phyloP scores from a whole-genome alignment of 2,329 filamentous ascomycete genomes.

The Rutstroemia sp. region DNA sequence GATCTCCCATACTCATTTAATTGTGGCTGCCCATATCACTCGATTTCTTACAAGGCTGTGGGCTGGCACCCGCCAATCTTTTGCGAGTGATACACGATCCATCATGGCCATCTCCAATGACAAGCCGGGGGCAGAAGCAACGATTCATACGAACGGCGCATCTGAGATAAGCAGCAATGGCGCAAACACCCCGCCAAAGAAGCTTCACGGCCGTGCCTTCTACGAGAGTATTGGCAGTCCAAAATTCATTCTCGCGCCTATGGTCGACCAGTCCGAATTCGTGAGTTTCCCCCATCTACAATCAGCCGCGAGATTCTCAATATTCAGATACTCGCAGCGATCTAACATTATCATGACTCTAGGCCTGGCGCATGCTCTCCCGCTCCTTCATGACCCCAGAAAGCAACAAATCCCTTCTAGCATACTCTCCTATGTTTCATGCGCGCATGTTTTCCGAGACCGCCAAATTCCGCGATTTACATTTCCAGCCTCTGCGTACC shows the following conservation, averaged over 20 bases:
- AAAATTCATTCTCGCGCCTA: slow-evolving; percentile 84
- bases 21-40: slow-evolving; percentile 18
- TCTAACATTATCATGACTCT: slow-evolving; percentile 8
- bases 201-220: slow-evolving; percentile 79
- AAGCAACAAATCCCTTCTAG: slow-evolving; percentile 60
- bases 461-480: slow-evolving; percentile 65
- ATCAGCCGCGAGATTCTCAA: not conserved
- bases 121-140: slow-evolving; percentile 9
- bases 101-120: slow-evolving; percentile 17
- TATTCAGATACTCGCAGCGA: not conserved
- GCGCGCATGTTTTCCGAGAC: slow-evolving; percentile 79
- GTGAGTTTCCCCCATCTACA: slow-evolving; percentile 44
- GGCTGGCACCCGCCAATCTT: slow-evolving; percentile 25
- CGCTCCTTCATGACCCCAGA: slow-evolving; percentile 76
- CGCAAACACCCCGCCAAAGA: slow-evolving; percentile 31
- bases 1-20: slow-evolving; percentile 5
- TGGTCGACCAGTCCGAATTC: slow-evolving; percentile 98
- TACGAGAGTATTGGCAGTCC: slow-evolving; percentile 93
- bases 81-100: slow-evolving; percentile 6
- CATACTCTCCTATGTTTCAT: slow-evolving; percentile 95
- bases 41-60: slow-evolving; percentile 17
- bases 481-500: slow-evolving; percentile 59
- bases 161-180: slow-evolving; percentile 3
- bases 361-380: slow-evolving; percentile 97
- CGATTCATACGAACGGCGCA: not conserved